Conservation (phyloP, 2,329 filamentous ascomycete genomes). For the Furcasterigmium furcatum region DNA sequence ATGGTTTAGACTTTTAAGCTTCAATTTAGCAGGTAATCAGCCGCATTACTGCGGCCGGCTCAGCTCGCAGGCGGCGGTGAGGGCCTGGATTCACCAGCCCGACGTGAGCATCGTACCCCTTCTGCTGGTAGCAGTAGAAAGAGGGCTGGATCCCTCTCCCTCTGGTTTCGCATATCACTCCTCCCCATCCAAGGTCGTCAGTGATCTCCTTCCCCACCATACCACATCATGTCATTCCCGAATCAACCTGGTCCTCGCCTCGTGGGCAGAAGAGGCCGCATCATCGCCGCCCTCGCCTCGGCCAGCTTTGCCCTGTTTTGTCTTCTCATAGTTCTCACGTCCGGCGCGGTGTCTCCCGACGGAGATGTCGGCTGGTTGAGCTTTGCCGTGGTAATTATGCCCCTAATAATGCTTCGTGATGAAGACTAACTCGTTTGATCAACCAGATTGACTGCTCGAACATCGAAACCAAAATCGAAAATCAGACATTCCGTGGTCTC, state of each 20-base stretch:
- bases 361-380: neutral
- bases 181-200: too few species aligned
- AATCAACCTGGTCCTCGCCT: neutral
- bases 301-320: neutral
- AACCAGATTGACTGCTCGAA: constrained; percentile 5
- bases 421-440: too few species aligned
- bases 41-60: too few species aligned
- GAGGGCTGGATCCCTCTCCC: too few species aligned
- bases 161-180: too few species aligned
- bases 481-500: constrained; percentile 3
- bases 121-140: too few species aligned
- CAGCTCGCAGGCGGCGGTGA: too few species aligned
- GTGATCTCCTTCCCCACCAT: neutral
- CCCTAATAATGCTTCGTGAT: neutral
- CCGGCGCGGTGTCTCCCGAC: neutral
- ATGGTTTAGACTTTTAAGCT: too few species aligned
- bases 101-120: too few species aligned
- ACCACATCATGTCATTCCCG: neutral
- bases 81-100: too few species aligned
- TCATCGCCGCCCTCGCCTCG: neutral
- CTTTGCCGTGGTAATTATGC: neutral
- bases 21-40: too few species aligned
- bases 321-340: neutral
- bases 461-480: neutral
- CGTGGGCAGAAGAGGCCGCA: neutral